Conservation (phyloP, 2,329 filamentous ascomycete species). For the Penicillium griseofulvum region DNA sequence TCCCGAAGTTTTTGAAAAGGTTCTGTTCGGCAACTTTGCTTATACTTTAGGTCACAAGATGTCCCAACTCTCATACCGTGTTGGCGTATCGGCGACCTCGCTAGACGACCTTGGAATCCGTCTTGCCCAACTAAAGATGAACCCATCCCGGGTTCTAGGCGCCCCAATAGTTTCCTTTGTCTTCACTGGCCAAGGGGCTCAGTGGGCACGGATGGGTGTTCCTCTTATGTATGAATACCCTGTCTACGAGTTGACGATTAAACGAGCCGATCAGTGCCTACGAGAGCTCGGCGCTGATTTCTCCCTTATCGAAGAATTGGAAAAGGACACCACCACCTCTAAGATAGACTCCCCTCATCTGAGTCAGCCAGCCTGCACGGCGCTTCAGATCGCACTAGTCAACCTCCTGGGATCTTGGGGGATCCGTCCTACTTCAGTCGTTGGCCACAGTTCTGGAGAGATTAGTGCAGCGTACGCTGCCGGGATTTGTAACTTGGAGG, state of each 20-base stretch:
- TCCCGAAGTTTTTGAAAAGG: slow-evolving; percentile 23
- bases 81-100: slow-evolving; percentile 21
- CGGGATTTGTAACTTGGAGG: slow-evolving; percentile 18
- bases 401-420: slow-evolving; percentile 21
- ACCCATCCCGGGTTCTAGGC: slow-evolving; percentile 20
- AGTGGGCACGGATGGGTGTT: slow-evolving; percentile 25
- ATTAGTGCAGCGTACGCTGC: slow-evolving; percentile 25
- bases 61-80: slow-evolving; percentile 27
- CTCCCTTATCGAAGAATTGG: slow-evolving; percentile 17
- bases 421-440: slow-evolving; percentile 15
- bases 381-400: slow-evolving; percentile 21
- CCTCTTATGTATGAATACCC: slow-evolving; percentile 24
- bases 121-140: slow-evolving; percentile 23
- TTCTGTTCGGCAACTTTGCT: slow-evolving; percentile 25
- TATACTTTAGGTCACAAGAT: slow-evolving; percentile 27
- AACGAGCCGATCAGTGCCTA: slow-evolving; percentile 16
- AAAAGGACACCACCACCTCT: slow-evolving; percentile 10
- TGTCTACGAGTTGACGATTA: slow-evolving; percentile 18
- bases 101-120: slow-evolving; percentile 23
- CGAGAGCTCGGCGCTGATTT: slow-evolving; percentile 18
- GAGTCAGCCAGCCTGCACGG: slow-evolving; percentile 22
- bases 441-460: slow-evolving; percentile 25
- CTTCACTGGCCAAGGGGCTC: slow-evolving; percentile 25
- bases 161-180: slow-evolving; percentile 17
- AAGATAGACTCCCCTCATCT: slow-evolving; percentile 20